Conservation (phyloP, 441 rosid genomes). For the Metrosideros polymorpha region DNA sequence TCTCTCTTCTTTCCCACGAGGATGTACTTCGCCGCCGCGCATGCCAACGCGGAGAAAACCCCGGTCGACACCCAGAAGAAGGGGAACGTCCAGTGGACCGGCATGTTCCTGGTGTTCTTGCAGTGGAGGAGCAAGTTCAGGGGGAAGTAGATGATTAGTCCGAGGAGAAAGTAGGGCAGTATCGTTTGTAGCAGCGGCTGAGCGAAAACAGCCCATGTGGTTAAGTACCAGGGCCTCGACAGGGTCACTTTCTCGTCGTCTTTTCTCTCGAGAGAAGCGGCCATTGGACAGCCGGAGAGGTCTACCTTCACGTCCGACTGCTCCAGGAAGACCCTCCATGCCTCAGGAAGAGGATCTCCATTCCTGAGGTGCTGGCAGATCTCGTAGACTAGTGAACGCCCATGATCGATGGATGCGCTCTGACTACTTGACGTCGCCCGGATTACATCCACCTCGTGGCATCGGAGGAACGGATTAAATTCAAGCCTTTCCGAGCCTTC, state of each 20-base stretch:
- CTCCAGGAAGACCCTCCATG: conserved; percentile 54
- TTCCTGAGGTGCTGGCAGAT: conserved; percentile 57
- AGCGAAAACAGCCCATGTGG: conserved; percentile 35
- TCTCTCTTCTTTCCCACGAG: conserved; percentile 57
- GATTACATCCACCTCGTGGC: conserved; percentile 44
- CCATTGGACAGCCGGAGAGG: conserved; percentile 65
- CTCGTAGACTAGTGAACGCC: conserved; percentile 57
- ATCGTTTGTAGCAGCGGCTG: conserved; percentile 55
- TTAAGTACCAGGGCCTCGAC: conserved; percentile 42
- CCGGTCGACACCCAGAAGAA: conserved; percentile 47
- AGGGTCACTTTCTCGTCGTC: conserved; percentile 28
- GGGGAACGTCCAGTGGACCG: conserved; percentile 39
- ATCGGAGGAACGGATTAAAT: conserved; percentile 46
- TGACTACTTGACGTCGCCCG: conserved; percentile 40
- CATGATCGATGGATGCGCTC: conserved; percentile 74
- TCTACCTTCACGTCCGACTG: conserved; percentile 59
- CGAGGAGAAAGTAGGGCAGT: conserved; percentile 41
- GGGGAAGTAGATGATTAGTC: conserved; percentile 28
- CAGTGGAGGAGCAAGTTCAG: conserved; percentile 20
- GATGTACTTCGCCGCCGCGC: conserved; percentile 43
- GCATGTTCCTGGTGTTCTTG: conserved; percentile 15
- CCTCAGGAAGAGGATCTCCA: conserved; percentile 49
- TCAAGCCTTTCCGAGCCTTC: conserved; percentile 48
- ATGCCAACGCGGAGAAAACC: conserved; percentile 24
- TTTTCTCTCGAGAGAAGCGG: conserved; percentile 23